A percentile compares a stretch with the other conserved stretches of the same genome.
phyloP scores from a whole-genome alignment of 2,329 filamentous ascomycete genomes.

The Emericellopsis atlantica region DNA sequence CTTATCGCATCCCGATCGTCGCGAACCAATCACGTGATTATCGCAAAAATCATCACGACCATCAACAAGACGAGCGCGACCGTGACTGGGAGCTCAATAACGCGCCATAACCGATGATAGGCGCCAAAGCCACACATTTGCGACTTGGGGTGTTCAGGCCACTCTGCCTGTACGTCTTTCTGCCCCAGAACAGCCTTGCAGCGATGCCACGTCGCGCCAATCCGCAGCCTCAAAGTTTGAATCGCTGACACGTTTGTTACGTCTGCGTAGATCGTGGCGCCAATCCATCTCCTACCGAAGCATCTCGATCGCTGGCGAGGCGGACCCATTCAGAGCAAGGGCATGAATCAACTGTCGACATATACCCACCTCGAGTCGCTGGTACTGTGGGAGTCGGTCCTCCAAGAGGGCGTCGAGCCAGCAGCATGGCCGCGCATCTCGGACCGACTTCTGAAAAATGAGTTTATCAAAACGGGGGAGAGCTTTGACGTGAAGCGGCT shows the following conservation, averaged over 20 bases:
- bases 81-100: slow-evolving; percentile 9
- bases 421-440: slow-evolving; percentile 61
- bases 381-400: slow-evolving; percentile 71
- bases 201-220: neutral
- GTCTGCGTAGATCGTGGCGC: slow-evolving; percentile 33
- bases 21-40: slow-evolving; percentile 3
- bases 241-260: neutral
- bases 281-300: slow-evolving; percentile 38
- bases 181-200: neutral
- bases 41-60: slow-evolving; percentile 11
- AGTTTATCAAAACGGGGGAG: slow-evolving; percentile 55
- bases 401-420: slow-evolving; percentile 51
- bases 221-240: neutral
- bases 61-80: slow-evolving; percentile 6
- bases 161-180: slow-evolving; percentile 18
- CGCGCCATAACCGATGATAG: slow-evolving; percentile 14
- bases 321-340: slow-evolving; percentile 35
- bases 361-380: slow-evolving; percentile 82
- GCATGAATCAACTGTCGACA: slow-evolving; percentile 31
- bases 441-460: slow-evolving; percentile 59
- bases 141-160: slow-evolving; percentile 14
- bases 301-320: slow-evolving; percentile 44
- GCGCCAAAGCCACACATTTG: slow-evolving; percentile 10
- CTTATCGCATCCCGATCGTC: neutral
- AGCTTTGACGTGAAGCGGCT: slow-evolving; percentile 64